phyloP scores from a whole-genome alignment of 2,329 filamentous ascomycete genomes.

The Colletotrichum acutatum region DNA sequence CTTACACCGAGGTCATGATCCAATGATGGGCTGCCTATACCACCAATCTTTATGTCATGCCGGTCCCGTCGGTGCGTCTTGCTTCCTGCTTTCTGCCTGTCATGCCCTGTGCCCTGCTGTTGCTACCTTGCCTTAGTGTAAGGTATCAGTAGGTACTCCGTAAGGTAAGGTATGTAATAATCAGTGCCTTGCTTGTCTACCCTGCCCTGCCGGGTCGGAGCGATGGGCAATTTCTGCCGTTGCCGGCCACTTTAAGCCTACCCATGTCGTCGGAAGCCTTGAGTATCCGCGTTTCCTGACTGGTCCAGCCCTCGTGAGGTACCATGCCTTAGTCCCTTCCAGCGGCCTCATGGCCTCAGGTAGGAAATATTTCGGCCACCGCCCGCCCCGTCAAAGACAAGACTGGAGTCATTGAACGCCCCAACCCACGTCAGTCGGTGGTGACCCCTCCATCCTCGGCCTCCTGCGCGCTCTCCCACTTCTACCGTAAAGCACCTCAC shows the following conservation, averaged over 20 bases:
- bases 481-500: background rate
- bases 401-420: background rate
- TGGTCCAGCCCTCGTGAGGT: background rate
- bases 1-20: background rate
- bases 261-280: background rate
- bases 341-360: constrained; percentile 1
- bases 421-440: background rate
- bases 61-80: background rate
- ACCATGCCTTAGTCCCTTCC: background rate
- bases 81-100: too few species aligned
- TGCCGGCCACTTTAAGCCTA: background rate
- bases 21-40: background rate
- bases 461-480: background rate
- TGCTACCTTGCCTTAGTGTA: background rate
- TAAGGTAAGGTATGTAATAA: too few species aligned
- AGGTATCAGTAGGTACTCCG: too few species aligned
- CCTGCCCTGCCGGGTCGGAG: background rate
- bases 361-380: constrained; percentile 13
- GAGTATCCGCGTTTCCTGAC: constrained; percentile 4
- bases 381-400: background rate
- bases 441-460: background rate
- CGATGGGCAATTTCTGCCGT: constrained; percentile 5
- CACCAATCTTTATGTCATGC: background rate
- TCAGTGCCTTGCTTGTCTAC: background rate
- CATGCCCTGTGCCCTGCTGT: background rate